phyloP scores from a whole-genome alignment of 345 rosid species.

The Salix koriyanagi region DNA sequence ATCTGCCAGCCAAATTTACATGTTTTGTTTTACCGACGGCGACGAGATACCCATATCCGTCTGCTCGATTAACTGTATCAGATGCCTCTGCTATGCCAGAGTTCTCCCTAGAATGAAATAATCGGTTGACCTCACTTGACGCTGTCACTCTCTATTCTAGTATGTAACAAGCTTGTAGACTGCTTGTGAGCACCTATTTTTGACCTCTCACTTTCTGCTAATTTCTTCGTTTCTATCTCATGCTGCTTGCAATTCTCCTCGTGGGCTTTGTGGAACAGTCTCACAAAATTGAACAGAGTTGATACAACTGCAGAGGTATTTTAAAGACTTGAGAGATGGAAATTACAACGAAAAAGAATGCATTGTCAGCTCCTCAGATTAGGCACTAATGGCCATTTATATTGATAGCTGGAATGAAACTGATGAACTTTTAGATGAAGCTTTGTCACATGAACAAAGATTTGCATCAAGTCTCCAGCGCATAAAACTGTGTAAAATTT shows the following conservation, averaged over 20 bases:
- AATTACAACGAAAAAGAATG: neutral
- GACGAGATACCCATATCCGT: neutral
- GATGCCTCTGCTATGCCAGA: neutral
- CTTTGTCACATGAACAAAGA: neutral
- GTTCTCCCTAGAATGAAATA: neutral
- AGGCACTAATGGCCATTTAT: neutral
- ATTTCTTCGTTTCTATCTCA: constrained; percentile 66
- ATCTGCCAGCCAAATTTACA: constrained; percentile 4
- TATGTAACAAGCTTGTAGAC: constrained; percentile 16
- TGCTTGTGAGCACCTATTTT: constrained; percentile 39
- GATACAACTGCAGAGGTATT: constrained; percentile 53
- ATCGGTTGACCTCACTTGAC: constrained; percentile 17
- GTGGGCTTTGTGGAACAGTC: constrained; percentile 71
- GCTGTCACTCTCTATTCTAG: constrained; percentile 22
- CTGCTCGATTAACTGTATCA: neutral
- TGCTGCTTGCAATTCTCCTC: constrained; percentile 74
- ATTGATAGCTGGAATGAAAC: neutral
- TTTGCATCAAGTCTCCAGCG: neutral
- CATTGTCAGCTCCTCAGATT: neutral
- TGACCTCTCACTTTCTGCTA: constrained; percentile 41
- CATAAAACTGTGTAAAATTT: neutral
- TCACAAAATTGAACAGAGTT: constrained; percentile 69
- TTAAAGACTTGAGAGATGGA: neutral
- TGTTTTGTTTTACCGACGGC: neutral
- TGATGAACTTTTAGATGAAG: neutral